These are phyloP conservation scores for Glebionis coronaria DNA, from an alignment of 129 eudicot genomes.

Conservation along the genomic window DNA sequence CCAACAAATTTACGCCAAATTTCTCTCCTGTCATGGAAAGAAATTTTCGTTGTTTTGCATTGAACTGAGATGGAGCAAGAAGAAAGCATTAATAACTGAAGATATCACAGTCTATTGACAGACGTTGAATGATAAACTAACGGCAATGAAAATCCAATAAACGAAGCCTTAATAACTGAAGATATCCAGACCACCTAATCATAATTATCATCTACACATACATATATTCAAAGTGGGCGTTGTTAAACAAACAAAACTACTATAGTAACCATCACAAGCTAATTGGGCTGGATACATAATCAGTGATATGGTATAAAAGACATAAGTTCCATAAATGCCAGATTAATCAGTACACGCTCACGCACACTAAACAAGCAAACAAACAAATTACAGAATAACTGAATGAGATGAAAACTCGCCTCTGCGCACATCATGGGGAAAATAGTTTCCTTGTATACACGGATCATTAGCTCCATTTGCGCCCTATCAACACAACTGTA, in stretches of 20 bases:
- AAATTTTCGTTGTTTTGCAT: conserved; percentile 14
- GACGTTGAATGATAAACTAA: conserved; percentile 2
- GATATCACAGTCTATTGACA: background rate
- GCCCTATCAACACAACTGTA: conserved; percentile 2
- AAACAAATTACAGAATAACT: background rate
- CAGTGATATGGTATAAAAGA: too few relatives aligned
- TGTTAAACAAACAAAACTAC: too few relatives aligned
- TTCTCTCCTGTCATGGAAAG: conserved; percentile 16
- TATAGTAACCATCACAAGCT: too few relatives aligned
- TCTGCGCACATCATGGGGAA: conserved; percentile 27
- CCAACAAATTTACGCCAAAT: conserved; percentile 18
- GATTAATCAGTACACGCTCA: background rate
- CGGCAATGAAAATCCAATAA: background rate
- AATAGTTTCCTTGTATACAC: conserved; percentile 21
- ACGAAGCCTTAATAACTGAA: background rate
- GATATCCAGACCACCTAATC: too few relatives aligned
- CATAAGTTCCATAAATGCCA: background rate
- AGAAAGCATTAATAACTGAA: background rate
- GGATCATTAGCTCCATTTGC: conserved; percentile 12
- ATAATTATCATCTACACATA: too few relatives aligned
- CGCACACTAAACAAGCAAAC: too few relatives aligned
- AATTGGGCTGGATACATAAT: too few relatives aligned
- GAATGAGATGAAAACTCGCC: conserved; percentile 5
- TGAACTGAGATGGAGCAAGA: conserved; percentile 18
- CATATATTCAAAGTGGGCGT: too few relatives aligned